These are phyloP conservation scores for Chytriomyces confervae DNA, from an alignment of 192 early-diverging fungal species.

Conservation along the genomic window DNA sequence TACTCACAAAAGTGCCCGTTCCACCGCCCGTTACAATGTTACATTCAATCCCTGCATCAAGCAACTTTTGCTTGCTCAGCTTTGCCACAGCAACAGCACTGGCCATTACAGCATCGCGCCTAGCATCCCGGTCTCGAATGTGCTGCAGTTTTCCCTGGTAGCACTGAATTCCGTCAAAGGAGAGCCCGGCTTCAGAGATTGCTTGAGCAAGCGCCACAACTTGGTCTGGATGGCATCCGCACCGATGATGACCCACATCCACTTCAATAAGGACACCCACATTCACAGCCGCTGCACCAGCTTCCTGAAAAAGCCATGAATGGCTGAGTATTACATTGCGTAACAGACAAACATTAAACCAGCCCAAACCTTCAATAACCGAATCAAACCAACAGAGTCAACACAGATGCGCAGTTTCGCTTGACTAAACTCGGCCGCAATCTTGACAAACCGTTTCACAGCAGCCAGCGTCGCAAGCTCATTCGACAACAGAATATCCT, in stretches of 20 bases:
- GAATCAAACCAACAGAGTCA: background rate
- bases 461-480: background rate
- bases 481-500: background rate
- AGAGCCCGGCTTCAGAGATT: background rate
- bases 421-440: background rate
- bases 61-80: background rate
- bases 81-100: background rate
- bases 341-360: too few species aligned
- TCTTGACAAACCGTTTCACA: background rate
- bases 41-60: background rate
- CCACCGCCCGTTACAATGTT: background rate
- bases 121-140: background rate
- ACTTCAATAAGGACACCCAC: background rate
- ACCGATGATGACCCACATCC: background rate
- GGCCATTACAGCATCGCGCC: background rate
- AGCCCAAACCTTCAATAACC: background rate
- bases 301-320: background rate
- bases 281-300: too few species aligned
- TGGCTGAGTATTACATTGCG: background rate
- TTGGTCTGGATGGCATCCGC: background rate
- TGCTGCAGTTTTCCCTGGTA: slow-evolving; percentile 2
- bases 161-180: background rate
- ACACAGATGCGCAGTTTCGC: slow-evolving; percentile 1
- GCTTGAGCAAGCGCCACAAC: background rate
- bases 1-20: background rate